phyloP scores from a whole-genome alignment of 352 stramenopile genomes.

The Phytophthora agathidicida region DNA sequence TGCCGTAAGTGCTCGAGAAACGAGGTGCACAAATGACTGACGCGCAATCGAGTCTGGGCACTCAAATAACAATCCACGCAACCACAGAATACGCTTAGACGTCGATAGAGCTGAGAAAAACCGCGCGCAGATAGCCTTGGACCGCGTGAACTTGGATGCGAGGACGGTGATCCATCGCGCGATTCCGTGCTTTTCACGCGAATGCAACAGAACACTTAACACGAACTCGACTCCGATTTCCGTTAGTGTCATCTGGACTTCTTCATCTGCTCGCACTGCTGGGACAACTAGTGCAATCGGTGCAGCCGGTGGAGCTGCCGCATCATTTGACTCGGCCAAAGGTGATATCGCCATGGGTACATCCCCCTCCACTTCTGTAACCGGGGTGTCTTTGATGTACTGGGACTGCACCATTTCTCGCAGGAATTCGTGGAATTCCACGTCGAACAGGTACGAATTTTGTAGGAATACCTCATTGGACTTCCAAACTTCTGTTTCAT shows the following conservation, averaged over 20 bases:
- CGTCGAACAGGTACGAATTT: constrained; percentile 96
- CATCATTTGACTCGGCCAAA: constrained; percentile 11
- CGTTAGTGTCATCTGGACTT: constrained; percentile 71
- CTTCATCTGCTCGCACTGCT: constrained; percentile 43
- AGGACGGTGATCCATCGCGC: constrained; percentile 83
- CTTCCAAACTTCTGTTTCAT: constrained; percentile 92
- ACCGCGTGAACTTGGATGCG: constrained; percentile 70
- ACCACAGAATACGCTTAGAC: constrained; percentile 63
- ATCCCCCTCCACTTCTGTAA: constrained; percentile 14
- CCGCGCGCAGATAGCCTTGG: constrained; percentile 69
- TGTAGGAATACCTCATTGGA: constrained; percentile 95
- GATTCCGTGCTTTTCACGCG: constrained; percentile 87
- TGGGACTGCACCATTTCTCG: constrained; percentile 87
- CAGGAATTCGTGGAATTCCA: constrained; percentile 96
- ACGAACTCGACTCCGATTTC: constrained; percentile 89
- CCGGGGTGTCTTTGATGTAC: constrained; percentile 64
- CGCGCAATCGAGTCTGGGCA: constrained; percentile 86
- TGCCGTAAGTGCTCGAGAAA: constrained; percentile 70
- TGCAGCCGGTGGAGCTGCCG: constrained; percentile 24
- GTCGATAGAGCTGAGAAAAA: constrained; percentile 72
- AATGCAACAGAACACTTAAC: constrained; percentile 89
- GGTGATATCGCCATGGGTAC: constrained; percentile 28
- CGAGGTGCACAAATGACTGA: constrained; percentile 87
- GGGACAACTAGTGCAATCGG: constrained; percentile 25
- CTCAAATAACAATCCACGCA: constrained; percentile 80